Percentiles rank a stretch among this genome's conserved stretches.
phyloP scores from a whole-genome alignment of 2,329 filamentous ascomycete genomes.

The Sphaerulina vaccinii region DNA sequence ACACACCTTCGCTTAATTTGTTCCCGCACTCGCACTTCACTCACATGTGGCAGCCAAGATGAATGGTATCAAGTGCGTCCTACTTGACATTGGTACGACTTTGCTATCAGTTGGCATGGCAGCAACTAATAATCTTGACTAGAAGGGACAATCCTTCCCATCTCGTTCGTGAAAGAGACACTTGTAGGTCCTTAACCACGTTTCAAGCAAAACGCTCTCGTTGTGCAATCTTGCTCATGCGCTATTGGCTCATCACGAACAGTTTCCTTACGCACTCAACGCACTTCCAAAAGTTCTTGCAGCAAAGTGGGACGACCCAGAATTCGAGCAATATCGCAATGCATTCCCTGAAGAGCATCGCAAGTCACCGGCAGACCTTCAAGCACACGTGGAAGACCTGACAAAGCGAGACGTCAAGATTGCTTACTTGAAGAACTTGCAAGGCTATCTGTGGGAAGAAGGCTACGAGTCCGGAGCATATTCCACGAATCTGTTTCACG shows the following conservation, averaged over 20 bases:
- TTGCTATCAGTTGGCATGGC: neutral
- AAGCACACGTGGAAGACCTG: slow-evolving; percentile 68
- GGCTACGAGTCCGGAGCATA: slow-evolving; percentile 71
- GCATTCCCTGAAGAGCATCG: slow-evolving; percentile 68
- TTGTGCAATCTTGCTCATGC: slow-evolving; percentile 2
- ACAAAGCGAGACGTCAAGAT: slow-evolving; percentile 71
- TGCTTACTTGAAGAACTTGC: slow-evolving; percentile 73
- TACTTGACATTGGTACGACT: slow-evolving; percentile 41
- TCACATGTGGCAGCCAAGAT: slow-evolving; percentile 24
- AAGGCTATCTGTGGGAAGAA: slow-evolving; percentile 74
- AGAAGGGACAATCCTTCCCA: slow-evolving; percentile 82
- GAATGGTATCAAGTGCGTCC: slow-evolving; percentile 35
- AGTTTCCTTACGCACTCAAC: slow-evolving; percentile 74
- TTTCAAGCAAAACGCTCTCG: slow-evolving; percentile 10
- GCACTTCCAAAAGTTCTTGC: slow-evolving; percentile 64
- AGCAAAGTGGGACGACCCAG: slow-evolving; percentile 64
- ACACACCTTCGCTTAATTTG: slow-evolving; percentile 7
- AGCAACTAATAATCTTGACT: slow-evolving; percentile 19
- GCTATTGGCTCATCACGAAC: slow-evolving; percentile 5
- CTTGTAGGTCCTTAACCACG: slow-evolving; percentile 58
- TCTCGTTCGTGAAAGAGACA: slow-evolving; percentile 80
- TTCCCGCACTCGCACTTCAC: neutral
- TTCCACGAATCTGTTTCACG: slow-evolving; percentile 69
- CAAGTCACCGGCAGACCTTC: slow-evolving; percentile 58
- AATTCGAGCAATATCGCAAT: slow-evolving; percentile 66